phyloP scores from a whole-genome alignment of 1,284 basidiomycete species.

The Cryptococcus sp. region DNA sequence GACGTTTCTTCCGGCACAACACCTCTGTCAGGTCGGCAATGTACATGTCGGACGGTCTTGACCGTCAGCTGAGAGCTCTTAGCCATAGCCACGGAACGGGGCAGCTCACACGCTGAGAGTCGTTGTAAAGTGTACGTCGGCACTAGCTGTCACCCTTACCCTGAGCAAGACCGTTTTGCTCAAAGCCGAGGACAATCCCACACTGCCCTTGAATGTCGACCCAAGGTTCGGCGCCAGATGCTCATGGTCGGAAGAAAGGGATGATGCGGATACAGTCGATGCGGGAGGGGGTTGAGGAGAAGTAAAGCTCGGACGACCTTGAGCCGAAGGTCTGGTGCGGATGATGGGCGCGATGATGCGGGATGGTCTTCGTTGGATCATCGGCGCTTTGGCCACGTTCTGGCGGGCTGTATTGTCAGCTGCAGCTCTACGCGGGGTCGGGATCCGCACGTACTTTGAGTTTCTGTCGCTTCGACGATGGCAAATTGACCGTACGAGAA shows the following conservation, averaged over 20 bases:
- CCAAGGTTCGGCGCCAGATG: conserved; percentile 5
- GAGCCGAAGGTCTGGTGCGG: conserved; percentile 7
- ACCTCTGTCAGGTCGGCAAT: conserved; percentile 90
- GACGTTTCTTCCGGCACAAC: conserved; percentile 66
- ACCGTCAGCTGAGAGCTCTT: conserved; percentile 1
- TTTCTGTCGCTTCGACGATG: conserved; percentile 61
- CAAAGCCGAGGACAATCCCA: conserved; percentile 26
- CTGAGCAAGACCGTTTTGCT: conserved; percentile 60
- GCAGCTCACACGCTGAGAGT: conserved; percentile 75
- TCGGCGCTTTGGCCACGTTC: conserved; percentile 62
- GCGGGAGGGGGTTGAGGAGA: conserved; percentile 9
- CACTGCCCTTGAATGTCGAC: conserved; percentile 24
- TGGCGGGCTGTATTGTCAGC: conserved; percentile 61
- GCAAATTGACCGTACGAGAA: conserved; percentile 92
- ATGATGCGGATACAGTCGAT: conserved; percentile 9
- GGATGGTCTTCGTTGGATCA: conserved; percentile 38
- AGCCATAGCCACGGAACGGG: not conserved
- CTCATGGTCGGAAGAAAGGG: conserved; percentile 16
- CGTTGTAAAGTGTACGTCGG: conserved; percentile 75
- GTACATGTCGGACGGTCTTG: conserved; percentile 90
- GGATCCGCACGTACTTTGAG: conserved; percentile 60
- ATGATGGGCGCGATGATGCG: conserved; percentile 27
- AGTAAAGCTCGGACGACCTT: conserved; percentile 3
- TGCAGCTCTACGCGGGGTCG: not conserved
- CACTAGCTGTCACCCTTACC: conserved; percentile 68